Conservation (phyloP, 805 yeast species). For the Candida dendrica region DNA sequence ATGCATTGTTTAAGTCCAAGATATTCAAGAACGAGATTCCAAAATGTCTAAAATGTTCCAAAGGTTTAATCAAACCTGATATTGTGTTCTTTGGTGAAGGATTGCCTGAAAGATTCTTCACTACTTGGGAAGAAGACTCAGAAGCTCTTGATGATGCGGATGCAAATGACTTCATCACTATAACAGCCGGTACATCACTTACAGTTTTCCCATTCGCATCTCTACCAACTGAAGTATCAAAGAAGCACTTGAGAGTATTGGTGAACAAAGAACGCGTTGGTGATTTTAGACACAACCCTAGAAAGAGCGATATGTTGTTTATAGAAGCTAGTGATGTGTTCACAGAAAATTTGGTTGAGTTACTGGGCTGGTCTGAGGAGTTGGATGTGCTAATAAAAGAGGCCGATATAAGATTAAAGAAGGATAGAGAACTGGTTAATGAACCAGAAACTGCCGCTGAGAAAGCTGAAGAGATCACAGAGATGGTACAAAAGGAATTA, state of each 20-base stretch:
- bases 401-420: conserved; percentile 12
- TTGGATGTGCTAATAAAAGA: conserved; percentile 33
- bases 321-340: conserved; percentile 63
- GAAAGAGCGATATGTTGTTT: conserved; percentile 55
- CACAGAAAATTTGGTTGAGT: conserved; percentile 43
- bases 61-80: conserved; percentile 83
- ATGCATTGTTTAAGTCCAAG: conserved; percentile 34
- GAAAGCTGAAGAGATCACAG: conserved; percentile 19
- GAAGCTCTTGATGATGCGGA: conserved; percentile 9
- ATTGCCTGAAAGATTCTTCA: conserved; percentile 65
- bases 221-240: conserved; percentile 59
- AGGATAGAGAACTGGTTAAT: conserved; percentile 4
- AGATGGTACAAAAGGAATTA: conserved; percentile 20
- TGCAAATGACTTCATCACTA: conserved; percentile 54
- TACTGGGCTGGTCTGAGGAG: conserved; percentile 61
- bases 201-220: conserved; percentile 88
- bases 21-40: conserved; percentile 30
- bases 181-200: conserved; percentile 89
- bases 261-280: conserved; percentile 78
- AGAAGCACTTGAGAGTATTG: conserved; percentile 47
- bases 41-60: conserved; percentile 49
- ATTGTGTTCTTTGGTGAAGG: conserved; percentile 93
- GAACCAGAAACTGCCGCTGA: conserved; percentile 12
- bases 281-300: conserved; percentile 43
- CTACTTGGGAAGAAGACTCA: conserved; percentile 52